These are phyloP conservation scores for Solanum sejunctum DNA, from an alignment of 257 asterid species.

Conservation along the genomic window DNA sequence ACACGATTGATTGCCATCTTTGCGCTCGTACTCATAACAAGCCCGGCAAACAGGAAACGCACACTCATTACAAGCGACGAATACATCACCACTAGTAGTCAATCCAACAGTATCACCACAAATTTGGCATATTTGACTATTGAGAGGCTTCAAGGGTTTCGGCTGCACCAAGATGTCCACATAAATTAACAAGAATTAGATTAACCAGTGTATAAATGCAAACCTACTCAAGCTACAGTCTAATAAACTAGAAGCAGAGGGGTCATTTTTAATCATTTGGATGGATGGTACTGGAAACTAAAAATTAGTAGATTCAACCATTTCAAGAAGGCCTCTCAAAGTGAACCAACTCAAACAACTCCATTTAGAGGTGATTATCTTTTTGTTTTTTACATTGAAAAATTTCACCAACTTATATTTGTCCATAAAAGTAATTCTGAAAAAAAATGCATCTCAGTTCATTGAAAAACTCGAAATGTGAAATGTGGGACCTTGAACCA, in stretches of 20 bases:
- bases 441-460: not conserved
- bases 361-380: not conserved
- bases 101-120: slow-evolving; percentile 79
- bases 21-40: slow-evolving; percentile 87
- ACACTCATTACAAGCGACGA: slow-evolving; percentile 93
- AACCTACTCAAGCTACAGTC: not conserved
- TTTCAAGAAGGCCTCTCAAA: not conserved
- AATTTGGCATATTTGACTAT: slow-evolving; percentile 83
- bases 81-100: slow-evolving; percentile 49
- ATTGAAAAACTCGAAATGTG: not conserved
- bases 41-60: slow-evolving; percentile 90
- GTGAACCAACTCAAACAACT: not conserved
- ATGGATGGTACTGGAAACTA: not conserved
- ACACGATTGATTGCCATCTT: slow-evolving; percentile 81
- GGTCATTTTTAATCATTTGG: not conserved
- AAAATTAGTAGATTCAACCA: not conserved
- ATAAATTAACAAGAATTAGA: slow-evolving; percentile 1
- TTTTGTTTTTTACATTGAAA: not conserved
- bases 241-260: not conserved
- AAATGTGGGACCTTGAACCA: not conserved
- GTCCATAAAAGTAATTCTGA: not conserved
- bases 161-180: slow-evolving; percentile 35
- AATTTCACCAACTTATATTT: not conserved
- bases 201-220: not conserved
- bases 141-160: slow-evolving; percentile 46